Evolutionary conservation across 2,329 filamentous ascomycete species (phyloP), one percentile per base, ranked within the genome.

Genomic region (Trichoderma afroharzianum): DNA sequence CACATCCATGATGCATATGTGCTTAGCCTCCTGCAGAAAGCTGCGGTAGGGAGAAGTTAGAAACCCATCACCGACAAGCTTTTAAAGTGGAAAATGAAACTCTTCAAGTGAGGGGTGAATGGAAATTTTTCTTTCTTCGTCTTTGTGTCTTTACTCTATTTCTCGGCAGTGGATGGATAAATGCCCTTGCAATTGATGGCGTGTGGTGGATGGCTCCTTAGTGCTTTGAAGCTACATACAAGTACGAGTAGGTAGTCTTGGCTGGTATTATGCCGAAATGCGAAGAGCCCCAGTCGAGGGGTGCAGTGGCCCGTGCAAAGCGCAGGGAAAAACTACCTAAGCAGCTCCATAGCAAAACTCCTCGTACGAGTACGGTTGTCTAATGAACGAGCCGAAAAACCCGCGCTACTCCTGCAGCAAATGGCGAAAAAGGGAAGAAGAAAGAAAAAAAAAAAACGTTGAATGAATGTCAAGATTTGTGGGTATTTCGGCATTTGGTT

Each of bases 1-100:
- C 63, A 68, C 63, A 33, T 71, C 63, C 70, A 71, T 67, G 67
- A 33, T 71, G 70, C 70, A 71, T 67, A 71, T 62, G 30, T 47
- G 62, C 63, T 58, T 43, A 33, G 30, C 55, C 70, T 71, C 70
- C 39, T 71, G 55, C 55, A 62, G 63, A 68, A 28, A 26, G n/a
- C 15, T 47, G 64, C 33, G 33, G 33, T 36, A 36, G 33, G 33
- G 33, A 36, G 33, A 36, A 33, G 11, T 33, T 14, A 15, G 33
- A 14, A 36, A 36, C 14, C 33, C 14, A 36, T 36, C 33, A 36
- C 33, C 33, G 33, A 15, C 33, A 36, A 36, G 33, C 33, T 36
- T 33, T 50, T 21, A 50, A 43, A 67, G 24, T 28, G 24, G 15
- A 43, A 30, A 57, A 14, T 59, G 32, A 39, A 28, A 55, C 63